Evolutionary conservation across 345 rosid genomes (phyloP).

Genomic region (Hibiscus mutabilis): DNA sequence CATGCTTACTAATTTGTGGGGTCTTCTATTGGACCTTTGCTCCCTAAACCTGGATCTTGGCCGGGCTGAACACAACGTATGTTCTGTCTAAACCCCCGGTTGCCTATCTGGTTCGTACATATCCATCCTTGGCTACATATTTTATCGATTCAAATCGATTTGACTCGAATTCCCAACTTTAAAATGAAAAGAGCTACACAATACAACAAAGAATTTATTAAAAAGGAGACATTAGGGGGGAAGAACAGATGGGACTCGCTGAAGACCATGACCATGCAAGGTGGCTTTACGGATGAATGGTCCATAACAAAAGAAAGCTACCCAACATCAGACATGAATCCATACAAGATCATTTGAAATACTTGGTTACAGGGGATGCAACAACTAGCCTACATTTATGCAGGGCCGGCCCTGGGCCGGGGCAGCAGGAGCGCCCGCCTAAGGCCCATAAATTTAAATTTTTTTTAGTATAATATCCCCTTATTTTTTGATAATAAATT

Average conservation of each 20-base stretch:
- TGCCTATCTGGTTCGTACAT: no score
- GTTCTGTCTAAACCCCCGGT: no score
- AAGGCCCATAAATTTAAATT: no score
- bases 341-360: neutral
- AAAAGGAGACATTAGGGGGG: no score
- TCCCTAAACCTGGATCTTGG: neutral
- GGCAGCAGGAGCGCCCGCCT: no score
- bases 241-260: neutral
- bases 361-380: neutral
- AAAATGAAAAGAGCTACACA: neutral
- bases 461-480: no score
- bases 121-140: no score
- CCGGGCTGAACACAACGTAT: neutral
- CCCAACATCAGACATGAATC: constrained; percentile 7
- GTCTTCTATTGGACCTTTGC: neutral
- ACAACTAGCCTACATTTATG: neutral
- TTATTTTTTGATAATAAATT: no score
- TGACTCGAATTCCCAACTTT: neutral
- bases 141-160: no score
- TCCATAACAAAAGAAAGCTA: neutral
- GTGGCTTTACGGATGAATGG: constrained; percentile 6
- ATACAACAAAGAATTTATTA: neutral
- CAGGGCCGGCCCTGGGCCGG: no score
- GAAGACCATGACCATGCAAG: constrained; percentile 7
- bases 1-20: neutral